Evolutionary conservation across 257 asterid genomes (phyloP), one percentile per base, ranked within the genome.

Genomic region (Ballota nigra): DNA sequence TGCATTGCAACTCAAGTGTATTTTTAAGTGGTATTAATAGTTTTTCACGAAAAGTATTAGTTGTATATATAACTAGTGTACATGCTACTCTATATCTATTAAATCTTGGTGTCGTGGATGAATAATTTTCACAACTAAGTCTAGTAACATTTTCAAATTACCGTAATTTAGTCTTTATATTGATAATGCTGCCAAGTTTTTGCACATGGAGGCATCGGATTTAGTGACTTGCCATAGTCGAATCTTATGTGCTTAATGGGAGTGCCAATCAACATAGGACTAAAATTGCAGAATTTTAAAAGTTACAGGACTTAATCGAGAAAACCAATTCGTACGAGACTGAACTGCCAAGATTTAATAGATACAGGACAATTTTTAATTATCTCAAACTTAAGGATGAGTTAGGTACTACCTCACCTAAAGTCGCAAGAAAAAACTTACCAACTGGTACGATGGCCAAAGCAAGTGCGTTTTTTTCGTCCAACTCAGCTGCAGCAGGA

Each of bases 391-490:
- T 43, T 13, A 13, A 13, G 51, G 18, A 6, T 4, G 6, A 43
- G 23, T 8, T 49, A 49, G 9, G 9, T 49, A 8, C 57, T 19
- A 6, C 57, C 24, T 49, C 18, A 16, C 10, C 23, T 49, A 9
- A 20, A 6, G 34, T 60, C 34, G 66, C 36, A 59, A 55, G n/a
- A 8, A 45, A 28, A 23, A 26, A 70, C 89, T 78, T 83, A 92
- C 99, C 94, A 65, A 75, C 87, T 45, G 99, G 96, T 52, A 95
- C 89, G 77, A 95, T 92, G 69, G 99, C 98, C 75, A 92, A 82
- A 79, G 98, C 98, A 87, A 86, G 26, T 53, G 98, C 87, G 81
- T 95, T 95, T 79, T 85, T 92, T 86, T 92, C 96, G 28, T 95
- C 96, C 49, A 95, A 82, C 81, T 81, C 92, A 29, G 92, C 65